These are phyloP conservation scores for Casuarina cunninghamiana DNA, from an alignment of 306 rosid genomes.

Conservation along the genomic window DNA sequence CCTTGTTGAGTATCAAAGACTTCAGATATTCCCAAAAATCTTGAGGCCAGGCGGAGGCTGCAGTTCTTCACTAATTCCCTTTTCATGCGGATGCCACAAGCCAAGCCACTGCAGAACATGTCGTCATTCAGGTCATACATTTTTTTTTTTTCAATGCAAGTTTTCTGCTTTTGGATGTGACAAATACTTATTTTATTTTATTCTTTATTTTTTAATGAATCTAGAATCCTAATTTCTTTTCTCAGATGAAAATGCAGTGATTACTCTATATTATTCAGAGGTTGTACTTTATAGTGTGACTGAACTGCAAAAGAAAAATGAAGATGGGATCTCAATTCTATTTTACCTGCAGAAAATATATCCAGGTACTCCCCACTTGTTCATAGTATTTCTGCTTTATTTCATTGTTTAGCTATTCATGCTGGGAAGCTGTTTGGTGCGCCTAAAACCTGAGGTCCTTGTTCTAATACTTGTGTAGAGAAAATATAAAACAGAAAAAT, in stretches of 20 bases:
- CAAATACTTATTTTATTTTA: background rate
- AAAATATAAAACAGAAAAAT: too few relatives aligned
- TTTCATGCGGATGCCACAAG: slow-evolving; percentile 77
- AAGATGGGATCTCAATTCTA: slow-evolving; percentile 87
- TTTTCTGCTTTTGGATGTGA: background rate
- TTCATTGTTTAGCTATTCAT: background rate
- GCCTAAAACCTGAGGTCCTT: too few relatives aligned
- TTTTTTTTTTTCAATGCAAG: slow-evolving; percentile 9
- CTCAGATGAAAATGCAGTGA: slow-evolving; percentile 54
- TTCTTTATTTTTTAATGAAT: slow-evolving; percentile 12
- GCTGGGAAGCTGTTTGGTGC: too few relatives aligned
- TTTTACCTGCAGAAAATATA: slow-evolving; percentile 91
- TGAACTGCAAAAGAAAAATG: slow-evolving; percentile 86
- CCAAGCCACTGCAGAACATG: slow-evolving; percentile 84
- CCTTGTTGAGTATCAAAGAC: slow-evolving; percentile 88
- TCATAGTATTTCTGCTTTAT: background rate
- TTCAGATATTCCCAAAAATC: slow-evolving; percentile 79
- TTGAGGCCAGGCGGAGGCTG: slow-evolving; percentile 88
- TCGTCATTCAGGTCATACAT: slow-evolving; percentile 69
- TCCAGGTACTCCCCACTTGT: slow-evolving; percentile 51
- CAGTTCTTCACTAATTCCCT: slow-evolving; percentile 89
- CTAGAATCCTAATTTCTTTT: slow-evolving; percentile 26
- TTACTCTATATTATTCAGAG: slow-evolving; percentile 96
- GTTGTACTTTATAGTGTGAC: slow-evolving; percentile 77
- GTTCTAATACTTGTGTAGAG: background rate